Evolutionary conservation across 2,329 filamentous ascomycete genomes (phyloP).

Genomic region (Colletotrichum caudatum): DNA sequence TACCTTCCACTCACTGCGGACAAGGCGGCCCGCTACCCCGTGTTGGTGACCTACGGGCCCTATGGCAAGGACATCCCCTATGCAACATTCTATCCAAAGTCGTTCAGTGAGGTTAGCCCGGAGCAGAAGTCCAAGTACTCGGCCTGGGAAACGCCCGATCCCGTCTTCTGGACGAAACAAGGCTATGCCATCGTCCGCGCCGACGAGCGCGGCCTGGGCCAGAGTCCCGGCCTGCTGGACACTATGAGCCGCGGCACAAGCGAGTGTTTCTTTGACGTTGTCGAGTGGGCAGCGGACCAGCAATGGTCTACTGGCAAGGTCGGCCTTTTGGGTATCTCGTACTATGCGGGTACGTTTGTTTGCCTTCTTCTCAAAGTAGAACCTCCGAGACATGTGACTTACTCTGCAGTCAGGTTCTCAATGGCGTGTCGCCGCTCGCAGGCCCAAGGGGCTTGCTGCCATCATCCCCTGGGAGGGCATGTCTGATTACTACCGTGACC

Average conservation of each 20-base stretch:
- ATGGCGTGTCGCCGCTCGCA: conserved; percentile 62
- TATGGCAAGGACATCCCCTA: conserved; percentile 81
- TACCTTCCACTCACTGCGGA: conserved; percentile 50
- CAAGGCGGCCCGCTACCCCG: conserved; percentile 57
- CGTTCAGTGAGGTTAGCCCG: conserved; percentile 63
- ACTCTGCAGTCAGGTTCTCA: conserved; percentile 51
- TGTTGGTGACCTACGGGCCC: conserved; percentile 77
- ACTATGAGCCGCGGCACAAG: conserved; percentile 62
- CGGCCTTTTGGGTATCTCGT: conserved; percentile 61
- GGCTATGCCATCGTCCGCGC: conserved; percentile 68
- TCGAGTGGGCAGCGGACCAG: conserved; percentile 63
- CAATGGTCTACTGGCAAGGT: conserved; percentile 62
- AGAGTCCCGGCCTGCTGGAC: conserved; percentile 60
- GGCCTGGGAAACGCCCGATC: conserved; percentile 71
- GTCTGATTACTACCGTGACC: conserved; percentile 67
- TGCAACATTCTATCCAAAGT: conserved; percentile 58
- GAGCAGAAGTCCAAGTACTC: conserved; percentile 66
- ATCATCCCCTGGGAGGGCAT: conserved; percentile 67
- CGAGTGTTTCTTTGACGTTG: conserved; percentile 61
- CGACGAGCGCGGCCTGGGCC: conserved; percentile 62
- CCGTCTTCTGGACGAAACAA: conserved; percentile 65
- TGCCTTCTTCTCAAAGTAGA: no score
- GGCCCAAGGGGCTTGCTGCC: conserved; percentile 59
- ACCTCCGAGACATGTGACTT: conserved; percentile 36
- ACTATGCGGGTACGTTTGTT: conserved; percentile 53